Conservation (phyloP, 2,329 filamentous ascomycete genomes). For the Colletotrichum sp. region DNA sequence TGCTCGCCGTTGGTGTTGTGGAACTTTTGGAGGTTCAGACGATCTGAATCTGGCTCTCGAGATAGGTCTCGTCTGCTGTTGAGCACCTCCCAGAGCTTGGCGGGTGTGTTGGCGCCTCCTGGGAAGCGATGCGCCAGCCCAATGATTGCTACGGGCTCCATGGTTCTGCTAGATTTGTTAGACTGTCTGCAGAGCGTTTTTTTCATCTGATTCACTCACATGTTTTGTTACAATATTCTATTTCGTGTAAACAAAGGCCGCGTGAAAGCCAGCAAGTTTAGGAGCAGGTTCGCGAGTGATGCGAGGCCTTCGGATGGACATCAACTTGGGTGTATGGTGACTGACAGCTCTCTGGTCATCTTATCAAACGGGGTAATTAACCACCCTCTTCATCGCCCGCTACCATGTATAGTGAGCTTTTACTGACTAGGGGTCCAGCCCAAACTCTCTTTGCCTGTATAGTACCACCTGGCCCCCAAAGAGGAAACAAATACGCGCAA, state of each 20-base stretch:
- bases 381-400: not conserved
- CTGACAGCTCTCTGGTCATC: not conserved
- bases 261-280: fast-evolving
- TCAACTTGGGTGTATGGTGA: not conserved
- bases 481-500: not conserved
- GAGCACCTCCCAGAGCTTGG: slow-evolving; percentile 12
- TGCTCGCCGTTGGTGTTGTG: slow-evolving; percentile 18
- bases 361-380: not conserved
- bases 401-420: not conserved
- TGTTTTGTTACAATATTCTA: not conserved
- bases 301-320: not conserved
- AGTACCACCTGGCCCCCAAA: not conserved
- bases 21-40: not conserved
- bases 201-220: not conserved
- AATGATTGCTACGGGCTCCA: slow-evolving; percentile 24
- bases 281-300: not conserved
- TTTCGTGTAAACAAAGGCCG: not conserved
- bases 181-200: not conserved
- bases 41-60: not conserved
- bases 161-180: not conserved
- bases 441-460: not conserved
- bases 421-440: not conserved
- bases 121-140: slow-evolving; percentile 2
- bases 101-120: not conserved
- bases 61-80: not conserved